These are phyloP conservation scores for Gossypium davidsonii DNA, from an alignment of 441 rosid genomes.

Conservation along the genomic window DNA sequence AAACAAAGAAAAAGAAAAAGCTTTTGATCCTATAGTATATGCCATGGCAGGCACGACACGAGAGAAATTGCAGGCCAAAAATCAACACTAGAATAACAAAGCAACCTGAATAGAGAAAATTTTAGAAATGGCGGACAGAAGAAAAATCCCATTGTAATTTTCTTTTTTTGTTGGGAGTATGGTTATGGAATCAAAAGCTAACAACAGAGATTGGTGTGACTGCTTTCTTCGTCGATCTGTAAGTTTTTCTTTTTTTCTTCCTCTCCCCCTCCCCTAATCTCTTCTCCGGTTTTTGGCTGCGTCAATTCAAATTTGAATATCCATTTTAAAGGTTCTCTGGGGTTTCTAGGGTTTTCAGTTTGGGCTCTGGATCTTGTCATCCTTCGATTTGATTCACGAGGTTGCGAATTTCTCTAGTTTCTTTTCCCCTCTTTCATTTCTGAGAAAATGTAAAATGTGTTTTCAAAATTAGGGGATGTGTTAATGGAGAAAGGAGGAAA, in stretches of 20 bases:
- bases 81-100: not conserved
- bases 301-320: not conserved
- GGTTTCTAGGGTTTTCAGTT: conserved; percentile 13
- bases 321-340: not conserved
- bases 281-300: not conserved
- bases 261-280: not conserved
- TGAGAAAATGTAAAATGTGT: not conserved
- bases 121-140: not conserved
- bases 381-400: not conserved
- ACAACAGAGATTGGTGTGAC: not conserved
- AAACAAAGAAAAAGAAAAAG: too few relatives aligned
- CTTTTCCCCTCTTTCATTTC: not conserved
- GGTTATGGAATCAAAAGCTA: conserved; percentile 26
- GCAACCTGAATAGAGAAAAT: conserved; percentile 1
- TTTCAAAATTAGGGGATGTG: not conserved
- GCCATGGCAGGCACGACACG: conserved; percentile 10
- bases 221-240: conserved; percentile 17
- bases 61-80: conserved; percentile 23
- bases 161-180: conserved; percentile 10
- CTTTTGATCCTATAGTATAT: not conserved
- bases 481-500: not conserved
- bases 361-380: conserved; percentile 8
- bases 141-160: not conserved
- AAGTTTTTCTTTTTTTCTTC: not conserved
- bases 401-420: conserved; percentile 14